phyloP scores from a whole-genome alignment of 176 grass and related monocot genomes.

The Olyra latifolia region DNA sequence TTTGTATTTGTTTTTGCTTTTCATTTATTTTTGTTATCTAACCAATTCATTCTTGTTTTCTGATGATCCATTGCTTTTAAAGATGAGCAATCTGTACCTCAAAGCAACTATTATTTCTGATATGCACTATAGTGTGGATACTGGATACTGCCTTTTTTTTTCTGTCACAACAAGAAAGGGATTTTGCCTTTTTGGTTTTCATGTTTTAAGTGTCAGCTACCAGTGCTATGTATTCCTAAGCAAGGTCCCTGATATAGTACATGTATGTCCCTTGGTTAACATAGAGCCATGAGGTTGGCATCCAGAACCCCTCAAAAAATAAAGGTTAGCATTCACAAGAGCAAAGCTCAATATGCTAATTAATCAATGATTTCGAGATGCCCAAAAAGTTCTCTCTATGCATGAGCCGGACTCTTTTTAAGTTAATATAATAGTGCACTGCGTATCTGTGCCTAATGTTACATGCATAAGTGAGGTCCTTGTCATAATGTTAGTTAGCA shows the following conservation, averaged over 20 bases:
- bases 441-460: neutral
- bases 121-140: neutral
- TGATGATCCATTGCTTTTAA: constrained; percentile 28
- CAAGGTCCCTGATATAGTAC: neutral
- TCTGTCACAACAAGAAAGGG: constrained; percentile 21
- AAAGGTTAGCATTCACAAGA: neutral
- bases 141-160: neutral
- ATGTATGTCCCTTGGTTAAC: constrained; percentile 10
- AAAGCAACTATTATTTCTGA: constrained; percentile 9
- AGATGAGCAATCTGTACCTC: neutral
- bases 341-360: constrained; percentile 19
- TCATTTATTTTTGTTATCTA: neutral
- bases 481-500: neutral
- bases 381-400: neutral
- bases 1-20: neutral
- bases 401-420: constrained; percentile 13
- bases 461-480: neutral
- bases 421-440: neutral
- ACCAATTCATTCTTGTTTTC: constrained; percentile 18
- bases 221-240: constrained; percentile 10
- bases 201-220: constrained; percentile 14
- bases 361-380: constrained; percentile 22
- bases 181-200: constrained; percentile 19
- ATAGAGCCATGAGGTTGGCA: neutral
- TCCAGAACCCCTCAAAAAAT: neutral